Base-by-base conservation (phyloP, 495 filamentous ascomycete genomes). In the Penicillium parvum region DNA sequence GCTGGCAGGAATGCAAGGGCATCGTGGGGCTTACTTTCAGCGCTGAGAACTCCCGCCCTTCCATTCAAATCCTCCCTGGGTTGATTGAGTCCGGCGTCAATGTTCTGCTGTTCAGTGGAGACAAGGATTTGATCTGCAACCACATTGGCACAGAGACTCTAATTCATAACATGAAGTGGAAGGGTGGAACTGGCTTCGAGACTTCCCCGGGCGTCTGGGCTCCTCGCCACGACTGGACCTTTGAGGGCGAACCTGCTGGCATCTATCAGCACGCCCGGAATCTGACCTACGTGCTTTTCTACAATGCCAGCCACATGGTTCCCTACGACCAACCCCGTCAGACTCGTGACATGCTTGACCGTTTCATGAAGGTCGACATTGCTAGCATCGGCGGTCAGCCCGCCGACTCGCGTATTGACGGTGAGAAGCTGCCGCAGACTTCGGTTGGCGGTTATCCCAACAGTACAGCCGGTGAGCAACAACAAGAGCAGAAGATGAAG, bases 231-330 rank as follows among this genome's bases (percentile, higher is more conserved):
- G 83, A 94, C 55, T 98, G 92, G 94, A 86, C 85, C 4, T 96
- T 97, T 50, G 94, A 97, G 61, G 87, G 82, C 45, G 82, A 96
- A 50, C 70, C 84, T 1, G 92, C 91, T 12, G 92, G 92, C 27
- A 83, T 90, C 57, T 97, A 92, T 68, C 92, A 98, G 68, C 77
- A 86, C 62, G 92, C 92, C 2, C 81, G 94, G 37, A 97, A 97
- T 58, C 67, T 98, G 34, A 98, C 92, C 5, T 98, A 98, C 62
- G 82, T 97, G 9, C 73, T 92, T 20, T 95, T 97, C 66, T 91
- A 95, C 73, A 96, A 97, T 65, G 79, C 87, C 21, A 89, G 83
- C 37, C 92, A 98, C 61, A 98, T 98, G 92, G 92, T 96, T 3
- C 92, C 92, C 5, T 97, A 89, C 60, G 91, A 98, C 61, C 85